Base-by-base conservation (phyloP, 768 basidiomycete genomes). In the Auricularia heimuer region DNA sequence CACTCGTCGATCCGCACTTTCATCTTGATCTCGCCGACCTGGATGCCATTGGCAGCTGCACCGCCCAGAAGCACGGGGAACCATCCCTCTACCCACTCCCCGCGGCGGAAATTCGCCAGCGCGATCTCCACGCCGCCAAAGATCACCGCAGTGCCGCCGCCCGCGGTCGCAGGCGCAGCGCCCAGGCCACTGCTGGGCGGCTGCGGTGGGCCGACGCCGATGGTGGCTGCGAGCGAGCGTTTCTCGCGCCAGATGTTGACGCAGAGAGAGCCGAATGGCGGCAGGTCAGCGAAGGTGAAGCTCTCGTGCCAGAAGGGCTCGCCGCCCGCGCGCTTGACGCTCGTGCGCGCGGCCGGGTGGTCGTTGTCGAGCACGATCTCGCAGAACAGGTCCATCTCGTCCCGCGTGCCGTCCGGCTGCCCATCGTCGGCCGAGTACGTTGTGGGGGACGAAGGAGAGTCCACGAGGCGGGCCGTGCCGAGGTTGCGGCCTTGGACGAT, bases 281-380 rank as follows among this genome's bases (percentile, higher is more conserved):
- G 90, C 34, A 94, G 75, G 70, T 92, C 90, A 1, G 84, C 72
- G 67, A 92, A 87, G 24, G 76, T 72, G 72, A 95, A 94, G 51
- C 71, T 78, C 75, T 95, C 93, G 67, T 90, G 88, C 93, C 93
- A 95, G 71, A 91, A 86, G 0, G 87, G 85, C 54, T 81, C 81
- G 44, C 82, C 84, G 63, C 35, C 36, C 18, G 66, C 60, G 68
- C 83, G 87, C 75, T 86, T 88, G 64, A 86, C 79, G 1, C 88
- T 87, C 2, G 92, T 92, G 63, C 88, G 82, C 63, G 88, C 90
- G 67, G 85, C 85, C 16, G 89, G 74, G 29, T 79, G 79, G 68
- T 81, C 80, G 68, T 91, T 77, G 67, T 81, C 81, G 35, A 72
- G 63, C 18, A 68, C 66, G n/a, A 95, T 79, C 73, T 93, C 90